Percentiles rank a stretch among this genome's conserved stretches.
Conservation (phyloP, 176 grass and related monocot species). For the Ensete glaucum region DNA sequence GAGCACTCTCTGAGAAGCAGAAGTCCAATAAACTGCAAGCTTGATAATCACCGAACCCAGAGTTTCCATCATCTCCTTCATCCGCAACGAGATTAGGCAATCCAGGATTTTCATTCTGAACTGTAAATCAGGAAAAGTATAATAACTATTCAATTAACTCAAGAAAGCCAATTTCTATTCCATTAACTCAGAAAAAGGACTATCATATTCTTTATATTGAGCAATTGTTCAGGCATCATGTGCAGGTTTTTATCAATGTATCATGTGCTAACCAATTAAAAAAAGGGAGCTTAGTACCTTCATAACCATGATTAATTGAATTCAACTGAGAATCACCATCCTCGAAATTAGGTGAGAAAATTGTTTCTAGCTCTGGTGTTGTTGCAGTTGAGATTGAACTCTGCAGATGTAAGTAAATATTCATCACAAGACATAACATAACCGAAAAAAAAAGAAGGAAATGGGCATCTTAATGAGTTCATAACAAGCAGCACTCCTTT, state of each 20-base stretch:
- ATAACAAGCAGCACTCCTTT: background rate
- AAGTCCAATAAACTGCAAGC: conserved; percentile 69
- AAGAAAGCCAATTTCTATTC: conserved; percentile 15
- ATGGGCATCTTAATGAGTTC: background rate
- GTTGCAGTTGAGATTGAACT: conserved; percentile 46
- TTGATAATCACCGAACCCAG: conserved; percentile 45
- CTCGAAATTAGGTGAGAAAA: conserved; percentile 52
- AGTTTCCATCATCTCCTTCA: conserved; percentile 55
- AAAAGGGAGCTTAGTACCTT: background rate
- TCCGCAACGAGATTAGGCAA: conserved; percentile 66
- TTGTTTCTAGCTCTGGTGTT: conserved; percentile 46
- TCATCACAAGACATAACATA: background rate
- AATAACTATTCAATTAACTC: conserved; percentile 8
- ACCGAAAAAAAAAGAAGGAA: background rate
- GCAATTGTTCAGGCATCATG: no score
- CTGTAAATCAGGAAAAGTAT: conserved; percentile 23
- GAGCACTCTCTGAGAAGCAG: conserved; percentile 57
- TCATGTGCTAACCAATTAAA: conserved; percentile 14
- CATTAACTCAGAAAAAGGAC: background rate
- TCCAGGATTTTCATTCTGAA: conserved; percentile 40
- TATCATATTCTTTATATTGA: no score
- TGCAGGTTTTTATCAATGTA: no score
- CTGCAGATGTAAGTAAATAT: conserved; percentile 21
- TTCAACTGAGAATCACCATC: conserved; percentile 57
- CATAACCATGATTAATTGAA: conserved; percentile 28